A percentile compares a stretch with the other conserved stretches of the same genome.
Conservation (phyloP, 2,329 filamentous ascomycete genomes). For the Cladosporium sp. region DNA sequence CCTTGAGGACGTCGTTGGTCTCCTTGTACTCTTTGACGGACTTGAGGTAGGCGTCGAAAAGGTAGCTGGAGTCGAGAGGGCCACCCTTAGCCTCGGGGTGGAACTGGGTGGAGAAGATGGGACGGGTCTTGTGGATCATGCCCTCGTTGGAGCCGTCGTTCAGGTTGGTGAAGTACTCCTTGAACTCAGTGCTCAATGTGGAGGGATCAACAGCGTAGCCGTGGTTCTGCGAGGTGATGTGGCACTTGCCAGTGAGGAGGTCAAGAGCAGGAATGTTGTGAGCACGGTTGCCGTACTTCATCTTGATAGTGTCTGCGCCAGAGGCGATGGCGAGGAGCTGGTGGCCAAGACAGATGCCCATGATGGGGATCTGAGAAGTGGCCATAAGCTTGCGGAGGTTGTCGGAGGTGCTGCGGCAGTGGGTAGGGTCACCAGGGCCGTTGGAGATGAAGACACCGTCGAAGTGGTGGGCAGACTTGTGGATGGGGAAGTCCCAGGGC, state of each 20-base stretch:
- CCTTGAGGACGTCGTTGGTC: conserved; percentile 68
- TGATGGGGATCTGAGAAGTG: conserved; percentile 84
- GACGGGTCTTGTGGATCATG: conserved; percentile 92
- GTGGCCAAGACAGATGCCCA: conserved; percentile 97
- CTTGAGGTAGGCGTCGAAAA: conserved; percentile 95
- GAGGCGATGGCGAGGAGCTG: conserved; percentile 89
- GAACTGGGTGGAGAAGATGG: conserved; percentile 98
- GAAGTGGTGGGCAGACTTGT: conserved; percentile 97
- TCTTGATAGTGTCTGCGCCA: conserved; percentile 88
- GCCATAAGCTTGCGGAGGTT: conserved; percentile 90
- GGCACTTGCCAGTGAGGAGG: conserved; percentile 92
- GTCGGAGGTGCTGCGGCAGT: conserved; percentile 92
- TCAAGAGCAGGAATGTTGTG: conserved; percentile 98
- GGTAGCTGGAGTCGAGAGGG: conserved; percentile 89
- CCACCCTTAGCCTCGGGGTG: conserved; percentile 98
- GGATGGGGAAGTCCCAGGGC: conserved; percentile 95
- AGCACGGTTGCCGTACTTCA: conserved; percentile 98
- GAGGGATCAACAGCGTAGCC: conserved; percentile 89
- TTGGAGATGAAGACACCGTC: conserved; percentile 99
- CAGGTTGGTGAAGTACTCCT: conserved; percentile 97
- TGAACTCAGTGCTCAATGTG: conserved; percentile 83
- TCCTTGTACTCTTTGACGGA: conserved; percentile 88
- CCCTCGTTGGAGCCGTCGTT: conserved; percentile 98
- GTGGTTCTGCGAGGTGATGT: conserved; percentile 98
- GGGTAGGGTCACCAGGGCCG: conserved; percentile 94